Conservation (phyloP, 202 grass and related monocot species). For the Sporobolus alterniflorus region DNA sequence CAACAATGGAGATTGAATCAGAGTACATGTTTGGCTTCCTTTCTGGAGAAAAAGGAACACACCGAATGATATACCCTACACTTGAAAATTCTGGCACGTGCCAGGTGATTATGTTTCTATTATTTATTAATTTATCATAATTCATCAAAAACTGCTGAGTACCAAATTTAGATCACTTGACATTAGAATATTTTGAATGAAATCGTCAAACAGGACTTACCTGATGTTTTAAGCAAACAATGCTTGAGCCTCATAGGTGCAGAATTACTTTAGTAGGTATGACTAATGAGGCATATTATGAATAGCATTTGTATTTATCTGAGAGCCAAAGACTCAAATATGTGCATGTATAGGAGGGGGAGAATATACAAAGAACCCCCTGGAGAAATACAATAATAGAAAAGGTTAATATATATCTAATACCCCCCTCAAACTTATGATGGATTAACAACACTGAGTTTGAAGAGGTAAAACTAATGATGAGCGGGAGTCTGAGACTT, state of each 20-base stretch:
- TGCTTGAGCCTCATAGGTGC: background rate
- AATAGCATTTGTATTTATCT: too few relatives aligned
- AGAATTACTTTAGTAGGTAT: background rate
- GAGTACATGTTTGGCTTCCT: constrained; percentile 92
- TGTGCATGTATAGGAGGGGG: too few relatives aligned
- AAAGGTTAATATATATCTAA: too few relatives aligned
- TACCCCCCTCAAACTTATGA: too few relatives aligned
- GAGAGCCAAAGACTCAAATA: too few relatives aligned
- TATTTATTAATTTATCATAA: constrained; percentile 6
- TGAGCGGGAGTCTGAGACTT: too few relatives aligned
- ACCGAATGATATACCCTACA: constrained; percentile 69
- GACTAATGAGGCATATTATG: background rate
- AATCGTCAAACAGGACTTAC: background rate
- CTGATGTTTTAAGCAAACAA: constrained; percentile 2
- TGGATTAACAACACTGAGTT: too few relatives aligned
- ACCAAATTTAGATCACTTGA: background rate
- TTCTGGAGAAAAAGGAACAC: constrained; percentile 89
- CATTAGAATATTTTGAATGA: background rate
- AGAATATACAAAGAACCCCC: too few relatives aligned
- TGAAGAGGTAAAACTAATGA: too few relatives aligned
- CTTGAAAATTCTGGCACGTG: constrained; percentile 40
- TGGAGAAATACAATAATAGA: too few relatives aligned
- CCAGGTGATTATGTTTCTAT: constrained; percentile 65
- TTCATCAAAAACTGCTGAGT: background rate
- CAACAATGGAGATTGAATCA: constrained; percentile 83